These are phyloP conservation scores for Candida sanyiensis DNA, from an alignment of 805 yeast species.

Conservation along the genomic window DNA sequence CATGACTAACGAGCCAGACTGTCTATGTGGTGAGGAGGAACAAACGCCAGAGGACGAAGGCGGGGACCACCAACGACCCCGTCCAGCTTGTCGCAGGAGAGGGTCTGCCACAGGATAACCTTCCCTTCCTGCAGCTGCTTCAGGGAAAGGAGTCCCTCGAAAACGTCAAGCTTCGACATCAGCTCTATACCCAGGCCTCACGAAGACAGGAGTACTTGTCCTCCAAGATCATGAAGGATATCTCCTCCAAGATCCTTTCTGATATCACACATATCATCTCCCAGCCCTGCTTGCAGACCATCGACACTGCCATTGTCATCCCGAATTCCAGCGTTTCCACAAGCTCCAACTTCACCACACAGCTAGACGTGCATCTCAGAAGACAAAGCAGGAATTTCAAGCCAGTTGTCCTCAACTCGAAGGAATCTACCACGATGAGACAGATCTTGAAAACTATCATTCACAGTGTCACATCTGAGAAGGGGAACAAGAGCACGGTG, in stretches of 20 bases:
- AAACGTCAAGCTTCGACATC: constrained; percentile 14
- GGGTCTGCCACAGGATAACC: constrained; percentile 7
- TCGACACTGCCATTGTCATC: constrained; percentile 19
- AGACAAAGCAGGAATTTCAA: constrained; percentile 9
- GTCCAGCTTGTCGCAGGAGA: constrained; percentile 14
- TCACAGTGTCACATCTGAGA: constrained; percentile 9
- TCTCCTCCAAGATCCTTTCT: constrained; percentile 11
- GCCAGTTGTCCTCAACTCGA: constrained; percentile 19
- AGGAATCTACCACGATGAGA: constrained; percentile 25
- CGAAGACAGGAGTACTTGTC: constrained; percentile 14
- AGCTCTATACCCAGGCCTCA: constrained; percentile 11
- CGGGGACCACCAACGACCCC: background rate
- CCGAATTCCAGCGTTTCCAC: constrained; percentile 23
- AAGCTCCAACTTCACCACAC: constrained; percentile 13
- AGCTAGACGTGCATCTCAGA: constrained; percentile 12
- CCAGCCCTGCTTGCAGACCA: background rate
- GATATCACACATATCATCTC: constrained; percentile 12
- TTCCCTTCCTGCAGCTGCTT: constrained; percentile 17
- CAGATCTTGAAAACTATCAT: constrained; percentile 20
- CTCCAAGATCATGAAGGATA: constrained; percentile 15
- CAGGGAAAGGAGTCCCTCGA: constrained; percentile 17
- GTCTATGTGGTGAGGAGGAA: constrained; percentile 15
- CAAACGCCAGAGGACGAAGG: constrained; percentile 10
- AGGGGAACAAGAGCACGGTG: background rate
- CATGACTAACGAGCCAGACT: constrained; percentile 12